Conservation (phyloP, 805 yeast species). For the Ogataea parapolymorpha region DNA sequence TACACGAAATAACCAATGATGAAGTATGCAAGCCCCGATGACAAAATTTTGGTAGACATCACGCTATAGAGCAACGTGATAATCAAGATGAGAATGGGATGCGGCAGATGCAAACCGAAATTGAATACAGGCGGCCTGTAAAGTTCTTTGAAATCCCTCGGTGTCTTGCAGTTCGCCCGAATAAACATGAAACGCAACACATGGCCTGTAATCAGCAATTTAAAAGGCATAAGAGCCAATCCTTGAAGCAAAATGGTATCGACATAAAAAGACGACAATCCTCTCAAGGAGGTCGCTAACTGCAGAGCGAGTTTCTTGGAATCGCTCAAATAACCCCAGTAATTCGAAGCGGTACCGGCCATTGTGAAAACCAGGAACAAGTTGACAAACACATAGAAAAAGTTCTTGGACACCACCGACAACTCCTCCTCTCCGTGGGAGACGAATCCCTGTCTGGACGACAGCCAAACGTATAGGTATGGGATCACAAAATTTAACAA, state of each 20-base stretch:
- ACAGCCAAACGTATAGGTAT: slow-evolving; percentile 77
- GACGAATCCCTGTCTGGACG: slow-evolving; percentile 81
- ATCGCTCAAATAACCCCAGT: slow-evolving; percentile 79
- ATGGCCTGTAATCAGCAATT: slow-evolving; percentile 76
- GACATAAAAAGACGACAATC: slow-evolving; percentile 82
- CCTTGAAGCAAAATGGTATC: slow-evolving; percentile 82
- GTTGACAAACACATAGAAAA: slow-evolving; percentile 91
- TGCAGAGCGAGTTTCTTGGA: slow-evolving; percentile 86
- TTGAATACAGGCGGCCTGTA: slow-evolving; percentile 90
- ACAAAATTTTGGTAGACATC: slow-evolving; percentile 79
- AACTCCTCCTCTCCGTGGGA: slow-evolving; percentile 92
- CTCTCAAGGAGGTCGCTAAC: slow-evolving; percentile 75
- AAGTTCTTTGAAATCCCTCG: slow-evolving; percentile 71
- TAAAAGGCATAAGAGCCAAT: slow-evolving; percentile 86
- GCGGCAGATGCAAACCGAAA: slow-evolving; percentile 88
- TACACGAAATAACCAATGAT: slow-evolving; percentile 82
- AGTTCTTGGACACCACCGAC: slow-evolving; percentile 86
- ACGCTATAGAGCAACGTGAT: slow-evolving; percentile 86
- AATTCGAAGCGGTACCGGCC: slow-evolving; percentile 85
- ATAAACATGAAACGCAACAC: slow-evolving; percentile 71
- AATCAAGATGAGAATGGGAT: slow-evolving; percentile 80
- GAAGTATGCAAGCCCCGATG: slow-evolving; percentile 83
- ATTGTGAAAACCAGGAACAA: slow-evolving; percentile 90
- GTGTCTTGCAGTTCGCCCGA: slow-evolving; percentile 65
- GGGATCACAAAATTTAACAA: slow-evolving; percentile 81